Evolutionary conservation across 441 rosid genomes (phyloP), one percentile per base, ranked within the genome.

Genomic region (Aleurites moluccanus): DNA sequence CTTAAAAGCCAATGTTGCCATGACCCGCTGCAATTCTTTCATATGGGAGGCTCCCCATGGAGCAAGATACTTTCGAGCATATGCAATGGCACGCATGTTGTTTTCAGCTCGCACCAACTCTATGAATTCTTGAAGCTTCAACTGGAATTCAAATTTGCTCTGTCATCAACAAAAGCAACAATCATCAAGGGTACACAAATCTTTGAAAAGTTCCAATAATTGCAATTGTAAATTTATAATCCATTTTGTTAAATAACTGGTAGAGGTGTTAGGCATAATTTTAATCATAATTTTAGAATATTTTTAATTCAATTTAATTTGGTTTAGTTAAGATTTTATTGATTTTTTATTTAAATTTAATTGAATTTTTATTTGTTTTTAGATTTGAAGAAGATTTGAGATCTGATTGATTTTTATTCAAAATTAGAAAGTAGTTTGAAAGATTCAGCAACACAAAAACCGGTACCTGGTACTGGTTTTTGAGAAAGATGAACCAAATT

Each of bases 111-210:
- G 86, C 74, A 95, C 96, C 82, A 95, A 83, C 85, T 95, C 99
- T 47, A 95, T 78, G 74, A 91, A 95, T 70, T 91, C 97, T 86
- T 95, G 99, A 83, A 90, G 93, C 83, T 96, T 95, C 85, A 95
- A 82, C 82, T 88, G 93, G 86, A 95, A 92, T 74, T 95, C 99
- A 20, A 92, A 87, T 76, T 85, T 88, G 87, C 99, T 95, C 98
- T 92, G 87, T 64, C 74, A 84, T 33, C 23, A 73, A 73, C 23
- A 70, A 23, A 67, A 81, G 73, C 50, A 75, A 44, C 30, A 62
- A 64, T 42, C 44, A 74, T 44, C 3, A 69, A 2, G 60, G 3
- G 7, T 23, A 14, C 2, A 42, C 27, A 64, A 53, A n/a, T 56
- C 11, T 28, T 27, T 70, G 40, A 6, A 42, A 28, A 40, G 13